Evolutionary conservation across 2,329 filamentous ascomycete genomes (phyloP).

Genomic region (Fonsecaea erecta): DNA sequence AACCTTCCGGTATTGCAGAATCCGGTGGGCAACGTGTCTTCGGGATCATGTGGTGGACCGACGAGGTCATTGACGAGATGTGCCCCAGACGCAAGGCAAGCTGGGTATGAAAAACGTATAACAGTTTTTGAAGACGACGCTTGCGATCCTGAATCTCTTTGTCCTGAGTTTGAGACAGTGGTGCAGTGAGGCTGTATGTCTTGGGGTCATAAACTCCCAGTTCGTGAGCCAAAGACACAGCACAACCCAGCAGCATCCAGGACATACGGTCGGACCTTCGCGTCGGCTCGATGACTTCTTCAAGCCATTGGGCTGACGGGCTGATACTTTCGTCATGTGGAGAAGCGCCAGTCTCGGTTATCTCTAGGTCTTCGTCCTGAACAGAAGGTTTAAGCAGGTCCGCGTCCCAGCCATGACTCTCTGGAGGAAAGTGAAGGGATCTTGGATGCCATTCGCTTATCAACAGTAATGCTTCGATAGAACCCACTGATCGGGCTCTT

Average conservation of each 20-base stretch:
- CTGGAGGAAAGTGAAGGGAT: slow-evolving; percentile 59
- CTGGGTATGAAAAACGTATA: slow-evolving; percentile 58
- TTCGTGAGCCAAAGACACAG: slow-evolving; percentile 41
- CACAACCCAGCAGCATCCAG: slow-evolving; percentile 27
- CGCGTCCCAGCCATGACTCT: slow-evolving; percentile 59
- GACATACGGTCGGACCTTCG: slow-evolving; percentile 19
- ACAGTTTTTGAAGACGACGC: slow-evolving; percentile 30
- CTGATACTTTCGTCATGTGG: background rate
- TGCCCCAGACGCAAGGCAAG: slow-evolving; percentile 58
- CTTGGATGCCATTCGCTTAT: slow-evolving; percentile 64
- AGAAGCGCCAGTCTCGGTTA: background rate
- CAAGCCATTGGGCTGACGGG: slow-evolving; percentile 49
- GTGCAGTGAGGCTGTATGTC: background rate
- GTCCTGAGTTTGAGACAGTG: background rate
- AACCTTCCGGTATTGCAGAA: slow-evolving; percentile 46
- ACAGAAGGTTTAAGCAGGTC: background rate
- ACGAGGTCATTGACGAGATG: slow-evolving; percentile 58
- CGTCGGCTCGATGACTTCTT: slow-evolving; percentile 53
- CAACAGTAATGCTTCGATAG: slow-evolving; percentile 59
- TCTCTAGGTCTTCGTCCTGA: background rate
- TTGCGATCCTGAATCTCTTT: slow-evolving; percentile 36
- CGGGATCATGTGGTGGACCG: slow-evolving; percentile 44
- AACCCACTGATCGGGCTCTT: slow-evolving; percentile 56
- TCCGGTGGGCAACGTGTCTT: slow-evolving; percentile 48
- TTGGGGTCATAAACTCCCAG: slow-evolving; percentile 55